Conservation (phyloP, 164 flowering plant species). For the Stephania japonica region DNA sequence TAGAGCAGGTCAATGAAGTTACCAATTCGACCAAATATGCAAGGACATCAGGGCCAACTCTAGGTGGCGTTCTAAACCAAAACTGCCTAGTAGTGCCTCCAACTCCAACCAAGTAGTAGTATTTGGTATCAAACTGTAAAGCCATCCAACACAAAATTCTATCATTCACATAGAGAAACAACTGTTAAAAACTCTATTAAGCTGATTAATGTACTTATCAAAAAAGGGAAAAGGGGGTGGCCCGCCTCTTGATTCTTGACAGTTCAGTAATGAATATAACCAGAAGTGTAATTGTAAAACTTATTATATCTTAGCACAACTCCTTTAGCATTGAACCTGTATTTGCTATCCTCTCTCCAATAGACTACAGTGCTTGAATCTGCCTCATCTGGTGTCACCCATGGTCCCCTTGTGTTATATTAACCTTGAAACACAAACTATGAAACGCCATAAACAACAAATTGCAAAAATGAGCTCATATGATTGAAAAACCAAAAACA, state of each 20-base stretch:
- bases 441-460: constrained; percentile 5
- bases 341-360: constrained; percentile 36
- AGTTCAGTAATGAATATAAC: constrained; percentile 69
- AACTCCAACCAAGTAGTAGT: constrained; percentile 38
- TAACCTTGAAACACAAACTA: constrained; percentile 38
- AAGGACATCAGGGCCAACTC: constrained; percentile 51
- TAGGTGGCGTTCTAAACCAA: constrained; percentile 48
- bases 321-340: constrained; percentile 29
- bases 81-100: constrained; percentile 31
- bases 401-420: constrained; percentile 79
- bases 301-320: constrained; percentile 37
- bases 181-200: neutral
- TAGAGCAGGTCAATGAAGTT: too few species aligned
- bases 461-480: too few species aligned
- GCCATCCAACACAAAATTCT: neutral
- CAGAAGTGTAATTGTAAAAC: constrained; percentile 64
- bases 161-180: neutral
- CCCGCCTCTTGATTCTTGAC: constrained; percentile 49
- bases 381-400: constrained; percentile 55
- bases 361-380: constrained; percentile 45
- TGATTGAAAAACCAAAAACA: neutral
- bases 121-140: constrained; percentile 44
- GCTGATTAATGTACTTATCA: too few species aligned
- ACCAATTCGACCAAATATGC: constrained; percentile 55
- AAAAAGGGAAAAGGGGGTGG: neutral